phyloP scores from a whole-genome alignment of 2,329 filamentous ascomycete species.

The Graphilbum ipis-grandicollis region DNA sequence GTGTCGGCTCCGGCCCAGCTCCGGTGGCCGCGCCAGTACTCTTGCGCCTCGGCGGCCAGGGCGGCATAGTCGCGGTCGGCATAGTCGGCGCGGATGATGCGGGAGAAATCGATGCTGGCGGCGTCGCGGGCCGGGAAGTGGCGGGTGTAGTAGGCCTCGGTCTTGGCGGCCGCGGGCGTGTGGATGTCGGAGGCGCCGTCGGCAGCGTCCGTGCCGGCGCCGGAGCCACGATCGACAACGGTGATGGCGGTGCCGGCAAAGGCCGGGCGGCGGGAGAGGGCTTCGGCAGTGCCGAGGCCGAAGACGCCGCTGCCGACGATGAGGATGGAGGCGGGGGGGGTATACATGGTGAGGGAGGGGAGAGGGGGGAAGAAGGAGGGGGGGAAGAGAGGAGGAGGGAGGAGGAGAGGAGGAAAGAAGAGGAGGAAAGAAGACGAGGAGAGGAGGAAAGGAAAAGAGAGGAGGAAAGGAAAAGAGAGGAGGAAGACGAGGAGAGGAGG shows the following conservation, averaged over 20 bases:
- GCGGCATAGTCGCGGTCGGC: slow-evolving; percentile 59
- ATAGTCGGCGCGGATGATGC: slow-evolving; percentile 61
- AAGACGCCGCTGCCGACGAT: slow-evolving; percentile 55
- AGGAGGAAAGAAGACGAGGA: not conserved
- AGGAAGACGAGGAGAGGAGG: too few relatives aligned
- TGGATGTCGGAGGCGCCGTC: not conserved
- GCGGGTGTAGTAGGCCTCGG: slow-evolving; percentile 6
- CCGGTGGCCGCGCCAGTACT: slow-evolving; percentile 37
- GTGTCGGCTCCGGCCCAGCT: not conserved
- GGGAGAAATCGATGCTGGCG: slow-evolving; percentile 44
- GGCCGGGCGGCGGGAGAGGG: slow-evolving; percentile 44
- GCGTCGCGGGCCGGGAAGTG: slow-evolving; percentile 44
- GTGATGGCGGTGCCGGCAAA: slow-evolving; percentile 38
- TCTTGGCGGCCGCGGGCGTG: not conserved
- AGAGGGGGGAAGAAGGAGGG: not conserved
- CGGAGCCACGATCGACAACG: slow-evolving; percentile 35
- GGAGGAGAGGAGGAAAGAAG: not conserved
- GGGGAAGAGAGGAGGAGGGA: not conserved
- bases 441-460: not conserved
- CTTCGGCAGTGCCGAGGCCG: slow-evolving; percentile 44
- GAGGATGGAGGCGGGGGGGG: slow-evolving; percentile 34
- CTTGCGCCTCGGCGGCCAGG: slow-evolving; percentile 54
- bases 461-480: not conserved
- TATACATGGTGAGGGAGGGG: slow-evolving; percentile 9
- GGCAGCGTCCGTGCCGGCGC: not conserved